Conservation (phyloP, 2,329 filamentous ascomycete genomes). For the Rosellinia necatrix region DNA sequence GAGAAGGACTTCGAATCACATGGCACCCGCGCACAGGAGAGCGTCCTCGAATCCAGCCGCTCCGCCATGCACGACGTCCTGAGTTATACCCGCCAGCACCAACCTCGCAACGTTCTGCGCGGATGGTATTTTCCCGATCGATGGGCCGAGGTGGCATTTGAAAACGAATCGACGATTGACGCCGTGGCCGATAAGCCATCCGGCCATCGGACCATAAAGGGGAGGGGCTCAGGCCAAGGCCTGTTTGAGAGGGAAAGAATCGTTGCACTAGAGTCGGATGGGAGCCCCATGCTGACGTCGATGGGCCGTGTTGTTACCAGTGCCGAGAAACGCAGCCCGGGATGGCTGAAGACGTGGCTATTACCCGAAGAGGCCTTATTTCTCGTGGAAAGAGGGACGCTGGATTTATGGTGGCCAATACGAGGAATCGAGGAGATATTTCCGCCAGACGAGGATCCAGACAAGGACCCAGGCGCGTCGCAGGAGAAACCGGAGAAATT, state of each 20-base stretch:
- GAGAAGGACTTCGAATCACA: slow-evolving; percentile 98
- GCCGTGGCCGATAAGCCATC: slow-evolving; percentile 25
- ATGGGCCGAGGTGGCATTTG: slow-evolving; percentile 45
- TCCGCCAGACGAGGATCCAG: slow-evolving; percentile 30
- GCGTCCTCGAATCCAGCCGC: slow-evolving; percentile 78
- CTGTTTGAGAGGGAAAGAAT: slow-evolving; percentile 52
- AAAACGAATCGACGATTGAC: slow-evolving; percentile 25
- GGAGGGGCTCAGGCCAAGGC: slow-evolving; percentile 41
- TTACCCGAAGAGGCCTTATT: slow-evolving; percentile 92
- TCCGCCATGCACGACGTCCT: slow-evolving; percentile 89
- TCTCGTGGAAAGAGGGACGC: slow-evolving; percentile 80
- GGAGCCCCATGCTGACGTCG: slow-evolving; percentile 73
- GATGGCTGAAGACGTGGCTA: slow-evolving; percentile 74
- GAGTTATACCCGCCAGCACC: slow-evolving; percentile 74
- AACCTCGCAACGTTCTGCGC: slow-evolving; percentile 66
- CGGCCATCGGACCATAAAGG: slow-evolving; percentile 29
- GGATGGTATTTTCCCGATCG: slow-evolving; percentile 75
- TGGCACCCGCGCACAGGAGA: slow-evolving; percentile 79
- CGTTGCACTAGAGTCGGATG: slow-evolving; percentile 71
- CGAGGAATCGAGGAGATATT: slow-evolving; percentile 53
- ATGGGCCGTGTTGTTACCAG: slow-evolving; percentile 69
- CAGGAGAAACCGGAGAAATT: slow-evolving; percentile 28
- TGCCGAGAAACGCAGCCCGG: slow-evolving; percentile 57
- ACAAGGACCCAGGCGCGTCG: slow-evolving; percentile 37
- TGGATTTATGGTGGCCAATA: slow-evolving; percentile 85